These are phyloP conservation scores for Cladophialophora bantiana DNA, from an alignment of 2,329 filamentous ascomycete genomes.

Conservation along the genomic window DNA sequence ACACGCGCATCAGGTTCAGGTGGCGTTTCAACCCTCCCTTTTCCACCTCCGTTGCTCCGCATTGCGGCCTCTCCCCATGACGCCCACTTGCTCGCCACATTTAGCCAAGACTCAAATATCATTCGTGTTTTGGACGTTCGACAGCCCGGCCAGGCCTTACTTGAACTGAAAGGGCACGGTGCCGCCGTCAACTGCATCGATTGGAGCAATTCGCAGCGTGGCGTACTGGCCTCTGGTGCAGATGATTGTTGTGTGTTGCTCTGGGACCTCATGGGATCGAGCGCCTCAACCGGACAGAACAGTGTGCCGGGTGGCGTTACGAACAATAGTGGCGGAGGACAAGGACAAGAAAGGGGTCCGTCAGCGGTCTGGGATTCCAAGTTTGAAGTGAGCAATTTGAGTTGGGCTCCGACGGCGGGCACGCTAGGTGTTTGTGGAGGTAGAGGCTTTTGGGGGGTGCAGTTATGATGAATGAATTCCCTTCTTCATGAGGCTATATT, in stretches of 20 bases:
- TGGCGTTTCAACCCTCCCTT: slow-evolving; percentile 41
- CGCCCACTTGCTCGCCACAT: slow-evolving; percentile 93
- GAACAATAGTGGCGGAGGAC: slow-evolving; percentile 26
- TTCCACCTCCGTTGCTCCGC: slow-evolving; percentile 72
- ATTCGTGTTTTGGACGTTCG: slow-evolving; percentile 96
- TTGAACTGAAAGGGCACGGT: slow-evolving; percentile 89
- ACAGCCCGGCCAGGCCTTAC: slow-evolving; percentile 91
- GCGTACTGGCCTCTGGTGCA: slow-evolving; percentile 86
- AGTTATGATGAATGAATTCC: slow-evolving; percentile 32
- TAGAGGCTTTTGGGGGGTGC: slow-evolving; percentile 54
- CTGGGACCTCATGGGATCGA: slow-evolving; percentile 83
- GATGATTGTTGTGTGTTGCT: slow-evolving; percentile 91
- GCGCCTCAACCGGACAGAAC: slow-evolving; percentile 14
- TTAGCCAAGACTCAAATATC: slow-evolving; percentile 88
- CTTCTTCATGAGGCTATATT: slow-evolving; percentile 4
- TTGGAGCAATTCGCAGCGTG: slow-evolving; percentile 88
- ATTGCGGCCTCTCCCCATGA: slow-evolving; percentile 80
- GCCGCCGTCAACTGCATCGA: slow-evolving; percentile 90
- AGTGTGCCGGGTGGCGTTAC: slow-evolving; percentile 30
- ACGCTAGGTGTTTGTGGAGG: slow-evolving; percentile 55
- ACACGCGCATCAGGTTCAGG: slow-evolving; percentile 30
- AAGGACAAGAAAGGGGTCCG: slow-evolving; percentile 51
- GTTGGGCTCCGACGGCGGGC: slow-evolving; percentile 55
- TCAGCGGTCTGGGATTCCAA: slow-evolving; percentile 55
- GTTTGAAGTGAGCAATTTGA: slow-evolving; percentile 56